Conservation (phyloP, 768 basidiomycete species). For the Russula sp. region DNA sequence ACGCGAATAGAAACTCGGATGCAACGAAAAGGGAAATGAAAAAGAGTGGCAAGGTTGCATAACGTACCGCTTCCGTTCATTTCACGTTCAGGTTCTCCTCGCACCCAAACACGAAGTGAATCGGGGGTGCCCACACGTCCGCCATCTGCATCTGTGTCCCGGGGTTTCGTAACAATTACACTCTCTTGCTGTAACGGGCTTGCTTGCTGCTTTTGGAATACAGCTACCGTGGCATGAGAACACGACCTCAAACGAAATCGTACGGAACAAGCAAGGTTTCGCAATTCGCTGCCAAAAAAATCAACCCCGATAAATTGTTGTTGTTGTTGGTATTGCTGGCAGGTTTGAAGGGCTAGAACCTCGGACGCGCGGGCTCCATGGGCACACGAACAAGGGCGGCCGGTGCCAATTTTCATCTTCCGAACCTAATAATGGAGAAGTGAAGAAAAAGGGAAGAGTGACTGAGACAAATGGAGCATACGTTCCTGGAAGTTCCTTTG, state of each 20-base stretch:
- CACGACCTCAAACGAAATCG: background rate
- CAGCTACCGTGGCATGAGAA: background rate
- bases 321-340: background rate
- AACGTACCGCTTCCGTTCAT: constrained; percentile 2
- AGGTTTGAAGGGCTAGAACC: background rate
- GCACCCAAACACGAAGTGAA: background rate
- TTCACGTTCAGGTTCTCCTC: background rate
- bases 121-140: background rate
- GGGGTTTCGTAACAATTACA: constrained; percentile 13
- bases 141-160: background rate
- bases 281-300: background rate
- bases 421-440: background rate
- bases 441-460: background rate
- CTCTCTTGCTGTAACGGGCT: background rate
- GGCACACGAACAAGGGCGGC: constrained; percentile 6
- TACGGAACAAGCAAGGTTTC: constrained; percentile 4
- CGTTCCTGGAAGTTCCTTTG: background rate
- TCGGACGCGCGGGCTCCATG: background rate
- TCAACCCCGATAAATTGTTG: background rate
- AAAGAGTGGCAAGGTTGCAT: background rate
- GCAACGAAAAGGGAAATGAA: background rate
- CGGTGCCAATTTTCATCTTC: background rate
- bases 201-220: background rate
- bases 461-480: background rate
- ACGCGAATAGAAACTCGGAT: too few species aligned